Evolutionary conservation across 331 rosid genomes (phyloP).

Genomic region (Telfairia occidentalis): DNA sequence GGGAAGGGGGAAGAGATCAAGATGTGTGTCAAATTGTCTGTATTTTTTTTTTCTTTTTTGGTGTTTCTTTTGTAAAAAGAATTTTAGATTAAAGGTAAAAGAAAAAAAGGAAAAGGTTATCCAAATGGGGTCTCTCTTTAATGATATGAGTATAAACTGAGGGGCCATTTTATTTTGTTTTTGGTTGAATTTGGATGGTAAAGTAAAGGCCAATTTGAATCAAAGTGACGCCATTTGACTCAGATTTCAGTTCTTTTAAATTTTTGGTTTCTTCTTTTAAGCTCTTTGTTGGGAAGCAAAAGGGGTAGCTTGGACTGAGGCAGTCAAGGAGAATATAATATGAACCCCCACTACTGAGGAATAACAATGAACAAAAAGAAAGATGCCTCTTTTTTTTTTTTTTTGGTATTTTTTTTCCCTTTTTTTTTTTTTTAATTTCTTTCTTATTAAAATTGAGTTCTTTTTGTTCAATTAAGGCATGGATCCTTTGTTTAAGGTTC

Average conservation of each 20-base stretch:
- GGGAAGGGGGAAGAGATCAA: not conserved
- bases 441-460: no score
- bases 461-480: not conserved
- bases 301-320: not conserved
- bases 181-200: slow-evolving; percentile 30
- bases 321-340: not conserved
- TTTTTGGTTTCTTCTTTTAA: not conserved
- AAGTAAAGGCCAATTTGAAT: slow-evolving; percentile 21
- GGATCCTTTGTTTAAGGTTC: not conserved
- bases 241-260: not conserved
- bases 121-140: slow-evolving; percentile 26
- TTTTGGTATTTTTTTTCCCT: not conserved
- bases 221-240: slow-evolving; percentile 13
- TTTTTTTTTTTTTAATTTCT: not conserved
- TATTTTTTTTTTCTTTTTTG: not conserved
- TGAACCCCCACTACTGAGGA: not conserved
- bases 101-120: slow-evolving; percentile 12
- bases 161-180: slow-evolving; percentile 21
- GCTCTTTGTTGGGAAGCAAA: not conserved
- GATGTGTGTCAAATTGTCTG: slow-evolving; percentile 4
- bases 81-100: slow-evolving; percentile 37
- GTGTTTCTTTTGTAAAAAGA: slow-evolving; percentile 43
- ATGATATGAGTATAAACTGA: slow-evolving; percentile 13
- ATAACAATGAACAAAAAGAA: not conserved
- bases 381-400: not conserved